These are phyloP conservation scores for Saccharomyces hybrid DNA, from an alignment of 1,139 yeast species.

Conservation along the genomic window DNA sequence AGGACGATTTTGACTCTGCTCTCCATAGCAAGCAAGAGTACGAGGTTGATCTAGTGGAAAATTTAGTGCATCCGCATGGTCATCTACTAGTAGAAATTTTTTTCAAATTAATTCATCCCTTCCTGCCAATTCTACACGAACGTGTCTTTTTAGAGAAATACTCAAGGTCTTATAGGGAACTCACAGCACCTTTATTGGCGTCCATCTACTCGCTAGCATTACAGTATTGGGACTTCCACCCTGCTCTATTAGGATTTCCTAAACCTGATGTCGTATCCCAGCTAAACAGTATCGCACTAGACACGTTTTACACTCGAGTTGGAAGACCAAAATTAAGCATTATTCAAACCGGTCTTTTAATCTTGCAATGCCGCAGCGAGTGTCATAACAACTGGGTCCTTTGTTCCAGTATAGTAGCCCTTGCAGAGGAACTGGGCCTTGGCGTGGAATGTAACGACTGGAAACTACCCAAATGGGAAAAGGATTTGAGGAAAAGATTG, in stretches of 20 bases:
- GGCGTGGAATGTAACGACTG: slow-evolving; percentile 81
- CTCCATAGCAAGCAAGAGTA: slow-evolving; percentile 55
- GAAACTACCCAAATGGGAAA: slow-evolving; percentile 90
- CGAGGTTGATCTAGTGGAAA: slow-evolving; percentile 65
- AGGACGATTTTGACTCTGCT: slow-evolving; percentile 65
- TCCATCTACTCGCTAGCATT: slow-evolving; percentile 68
- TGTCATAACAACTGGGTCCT: slow-evolving; percentile 62
- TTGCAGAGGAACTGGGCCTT: slow-evolving; percentile 79
- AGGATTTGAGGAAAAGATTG: slow-evolving; percentile 70
- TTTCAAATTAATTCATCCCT: slow-evolving; percentile 69
- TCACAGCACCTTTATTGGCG: slow-evolving; percentile 69
- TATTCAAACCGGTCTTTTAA: slow-evolving; percentile 66
- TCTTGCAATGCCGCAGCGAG: slow-evolving; percentile 58
- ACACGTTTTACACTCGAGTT: slow-evolving; percentile 48
- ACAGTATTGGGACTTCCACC: slow-evolving; percentile 82
- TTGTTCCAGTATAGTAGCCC: slow-evolving; percentile 76
- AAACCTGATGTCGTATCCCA: slow-evolving; percentile 58
- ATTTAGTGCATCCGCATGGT: slow-evolving; percentile 70
- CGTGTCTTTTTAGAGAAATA: slow-evolving; percentile 71
- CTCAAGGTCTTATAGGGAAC: slow-evolving; percentile 66
- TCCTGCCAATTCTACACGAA: slow-evolving; percentile 70
- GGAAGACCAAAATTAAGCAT: slow-evolving; percentile 73
- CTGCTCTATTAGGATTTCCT: slow-evolving; percentile 51
- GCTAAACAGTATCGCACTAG: slow-evolving; percentile 51
- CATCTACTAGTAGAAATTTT: slow-evolving; percentile 61